Evolutionary conservation across 2,329 filamentous ascomycete genomes (phyloP), one percentile per base, ranked within the genome.

Genomic region (Aschersonia sp.): DNA sequence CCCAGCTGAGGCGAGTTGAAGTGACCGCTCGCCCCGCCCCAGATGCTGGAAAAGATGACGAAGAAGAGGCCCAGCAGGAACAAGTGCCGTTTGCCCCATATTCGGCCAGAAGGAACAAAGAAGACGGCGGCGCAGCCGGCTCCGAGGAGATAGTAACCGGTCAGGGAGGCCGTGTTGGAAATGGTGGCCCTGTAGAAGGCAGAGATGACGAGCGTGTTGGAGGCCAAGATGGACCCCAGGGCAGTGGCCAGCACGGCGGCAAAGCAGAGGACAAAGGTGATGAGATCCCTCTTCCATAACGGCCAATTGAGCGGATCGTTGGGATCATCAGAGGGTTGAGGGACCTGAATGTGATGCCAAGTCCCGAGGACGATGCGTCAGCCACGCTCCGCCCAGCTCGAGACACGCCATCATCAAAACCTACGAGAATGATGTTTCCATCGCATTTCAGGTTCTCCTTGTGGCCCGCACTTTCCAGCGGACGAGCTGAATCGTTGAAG

Each of bases 71-170:
- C 89, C 2, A 94, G 56, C 30, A 96, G 66, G 62, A 94, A 96
- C 12, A 89, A 68, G 68, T 96, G 91, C 41, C 89, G 77, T 65
- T 95, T 96, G 40, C 91, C 91, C 85, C 87, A 96, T 53, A 96
- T 83, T 49, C 89, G 79, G 28, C 86, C 88, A 1, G 84, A 86
- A 0, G 91, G 86, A 3, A 96, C 89, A 64, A 89, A 89, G 53
- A 96, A 73, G 62, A 92, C 79, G 46, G 86, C 89, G 1, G 84
- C 84, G 10, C 88, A 70, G 9, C 87, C 89, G 3, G 88, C 85
- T 28, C 88, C 91, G 31, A 89, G 77, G 28, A 96, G 74, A 62
- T 88, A 89, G 64, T 89, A 94, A 47, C 89, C 89, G 0, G 89
- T 96, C 41, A 95, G 68, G 9, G 92, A 70, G 3, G 89, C 89